These are phyloP conservation scores for Kwoniella mangroviensis DNA, from an alignment of 768 basidiomycete species.

Conservation along the genomic window DNA sequence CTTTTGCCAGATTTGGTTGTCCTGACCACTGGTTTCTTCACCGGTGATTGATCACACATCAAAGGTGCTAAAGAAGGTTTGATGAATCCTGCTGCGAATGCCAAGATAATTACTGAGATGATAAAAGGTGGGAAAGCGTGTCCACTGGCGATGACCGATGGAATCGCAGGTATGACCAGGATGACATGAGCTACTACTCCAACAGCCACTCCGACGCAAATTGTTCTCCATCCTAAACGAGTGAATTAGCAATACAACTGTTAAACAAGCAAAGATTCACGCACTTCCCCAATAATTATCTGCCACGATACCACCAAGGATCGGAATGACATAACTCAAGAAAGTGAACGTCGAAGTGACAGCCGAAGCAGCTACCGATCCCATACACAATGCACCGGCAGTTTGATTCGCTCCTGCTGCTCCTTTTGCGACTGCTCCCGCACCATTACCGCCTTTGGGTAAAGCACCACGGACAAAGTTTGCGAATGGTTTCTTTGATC, in stretches of 20 bases:
- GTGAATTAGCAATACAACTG: neutral
- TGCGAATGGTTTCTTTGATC: constrained; percentile 33
- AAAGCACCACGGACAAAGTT: constrained; percentile 46
- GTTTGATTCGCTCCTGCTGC: constrained; percentile 36
- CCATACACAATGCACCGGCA: constrained; percentile 52
- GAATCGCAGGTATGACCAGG: constrained; percentile 53
- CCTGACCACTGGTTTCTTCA: constrained; percentile 40
- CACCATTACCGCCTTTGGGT: constrained; percentile 48
- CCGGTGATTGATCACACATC: constrained; percentile 56
- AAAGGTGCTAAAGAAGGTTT: constrained; percentile 56
- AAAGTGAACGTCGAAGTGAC: constrained; percentile 48
- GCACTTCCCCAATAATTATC: constrained; percentile 53
- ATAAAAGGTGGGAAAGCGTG: constrained; percentile 45
- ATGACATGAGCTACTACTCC: constrained; percentile 52
- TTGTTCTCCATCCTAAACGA: constrained; percentile 49
- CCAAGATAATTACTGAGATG: constrained; percentile 49
- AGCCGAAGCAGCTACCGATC: constrained; percentile 45
- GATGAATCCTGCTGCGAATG: constrained; percentile 57
- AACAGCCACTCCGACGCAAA: constrained; percentile 47
- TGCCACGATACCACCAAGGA: constrained; percentile 53
- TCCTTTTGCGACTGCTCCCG: constrained; percentile 48
- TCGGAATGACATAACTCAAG: constrained; percentile 51
- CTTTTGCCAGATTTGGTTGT: constrained; percentile 45
- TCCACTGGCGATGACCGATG: constrained; percentile 40
- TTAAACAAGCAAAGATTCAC: neutral